Percentiles rank a stretch among this genome's conserved stretches.
Conservation (phyloP, 2,329 filamentous ascomycete genomes). For the Paraphaeosphaeria minitans region DNA sequence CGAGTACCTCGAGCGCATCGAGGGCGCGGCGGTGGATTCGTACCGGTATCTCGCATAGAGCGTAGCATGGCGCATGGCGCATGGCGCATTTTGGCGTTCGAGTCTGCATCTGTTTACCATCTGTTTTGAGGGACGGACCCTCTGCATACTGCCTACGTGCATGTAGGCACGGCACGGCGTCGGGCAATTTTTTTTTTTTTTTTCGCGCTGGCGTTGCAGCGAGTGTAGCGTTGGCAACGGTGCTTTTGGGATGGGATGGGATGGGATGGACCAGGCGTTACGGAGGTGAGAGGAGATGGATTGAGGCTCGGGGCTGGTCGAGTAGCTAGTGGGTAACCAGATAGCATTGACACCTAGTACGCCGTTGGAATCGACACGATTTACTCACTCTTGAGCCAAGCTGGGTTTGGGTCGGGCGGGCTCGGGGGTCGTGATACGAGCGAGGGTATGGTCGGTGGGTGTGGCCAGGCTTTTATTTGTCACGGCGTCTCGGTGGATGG, state of each 20-base stretch:
- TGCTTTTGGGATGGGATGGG: not conserved
- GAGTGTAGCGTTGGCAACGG: not conserved
- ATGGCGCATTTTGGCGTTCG: not conserved
- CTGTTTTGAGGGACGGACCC: not conserved
- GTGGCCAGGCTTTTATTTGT: too few relatives aligned
- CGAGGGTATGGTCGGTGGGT: too few relatives aligned
- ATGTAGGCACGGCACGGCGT: not conserved
- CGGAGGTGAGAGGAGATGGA: not conserved
- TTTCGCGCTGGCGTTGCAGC: not conserved
- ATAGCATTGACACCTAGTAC: not conserved
- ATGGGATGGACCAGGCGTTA: not conserved
- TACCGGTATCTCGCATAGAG: slow-evolving; percentile 75
- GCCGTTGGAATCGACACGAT: not conserved
- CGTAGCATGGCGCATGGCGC: not conserved
- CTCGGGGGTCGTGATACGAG: too few relatives aligned
- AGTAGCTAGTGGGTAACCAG: not conserved
- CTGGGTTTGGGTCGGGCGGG: too few relatives aligned
- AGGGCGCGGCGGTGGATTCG: slow-evolving; percentile 64
- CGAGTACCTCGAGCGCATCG: slow-evolving; percentile 78
- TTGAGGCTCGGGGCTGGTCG: not conserved
- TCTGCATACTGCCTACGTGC: not conserved
- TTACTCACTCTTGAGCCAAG: too few relatives aligned
- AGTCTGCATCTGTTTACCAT: not conserved
- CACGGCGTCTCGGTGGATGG: too few relatives aligned
- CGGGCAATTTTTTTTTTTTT: too few relatives aligned